These are phyloP conservation scores for Leishmania gerbilli DNA, from an alignment of 208 protist genomes.

Conservation along the genomic window DNA sequence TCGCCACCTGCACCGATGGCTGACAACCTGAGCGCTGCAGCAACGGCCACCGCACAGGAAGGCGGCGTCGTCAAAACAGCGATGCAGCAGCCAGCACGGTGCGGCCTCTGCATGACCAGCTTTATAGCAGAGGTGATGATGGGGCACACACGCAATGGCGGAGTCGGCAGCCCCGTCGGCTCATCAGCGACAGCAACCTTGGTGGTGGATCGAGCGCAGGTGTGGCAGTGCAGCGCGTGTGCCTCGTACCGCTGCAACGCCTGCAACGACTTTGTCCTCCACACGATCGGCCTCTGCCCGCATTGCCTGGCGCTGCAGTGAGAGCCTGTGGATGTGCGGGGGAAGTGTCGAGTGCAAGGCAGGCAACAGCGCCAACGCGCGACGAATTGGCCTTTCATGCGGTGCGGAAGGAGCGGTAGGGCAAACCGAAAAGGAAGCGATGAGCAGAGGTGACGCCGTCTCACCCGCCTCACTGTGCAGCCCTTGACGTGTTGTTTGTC, in stretches of 20 bases:
- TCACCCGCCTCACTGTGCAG: background rate
- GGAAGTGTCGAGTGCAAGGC: background rate
- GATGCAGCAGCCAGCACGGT: slow-evolving; percentile 4
- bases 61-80: slow-evolving; percentile 1
- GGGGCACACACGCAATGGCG: background rate
- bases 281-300: slow-evolving; percentile 68
- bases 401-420: background rate
- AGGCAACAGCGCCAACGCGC: background rate
- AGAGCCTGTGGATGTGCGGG: slow-evolving; percentile 3
- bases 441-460: background rate
- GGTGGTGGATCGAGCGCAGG: background rate
- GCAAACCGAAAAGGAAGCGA: background rate
- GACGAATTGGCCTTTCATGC: background rate
- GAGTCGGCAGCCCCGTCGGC: background rate
- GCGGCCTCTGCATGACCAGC: slow-evolving; percentile 19
- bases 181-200: background rate
- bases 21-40: background rate
- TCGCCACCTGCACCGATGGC: background rate
- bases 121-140: background rate
- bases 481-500: background rate
- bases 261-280: slow-evolving; percentile 56
- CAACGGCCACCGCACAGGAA: background rate
- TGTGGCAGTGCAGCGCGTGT: slow-evolving; percentile 54
- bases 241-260: slow-evolving; percentile 45
- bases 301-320: slow-evolving; percentile 52